These are phyloP conservation scores for Marsdenia floribunda DNA, from an alignment of 257 asterid species.

Conservation along the genomic window DNA sequence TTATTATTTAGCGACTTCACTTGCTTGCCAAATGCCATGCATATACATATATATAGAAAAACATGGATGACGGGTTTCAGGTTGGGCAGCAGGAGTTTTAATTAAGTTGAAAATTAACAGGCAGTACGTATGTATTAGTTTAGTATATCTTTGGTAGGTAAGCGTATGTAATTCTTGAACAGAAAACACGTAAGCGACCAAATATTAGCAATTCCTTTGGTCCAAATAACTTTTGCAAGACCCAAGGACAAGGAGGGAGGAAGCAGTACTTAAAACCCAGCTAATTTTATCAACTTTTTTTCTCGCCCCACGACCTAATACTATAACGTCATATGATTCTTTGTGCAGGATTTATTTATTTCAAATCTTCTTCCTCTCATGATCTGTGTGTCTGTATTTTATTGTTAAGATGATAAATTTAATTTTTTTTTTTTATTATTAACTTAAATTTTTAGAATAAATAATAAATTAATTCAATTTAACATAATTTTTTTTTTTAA, in stretches of 20 bases:
- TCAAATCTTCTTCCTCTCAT: no score
- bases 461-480: no score
- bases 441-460: no score
- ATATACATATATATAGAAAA: constrained; percentile 17
- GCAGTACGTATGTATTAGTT: constrained; percentile 24
- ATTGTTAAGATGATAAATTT: no score
- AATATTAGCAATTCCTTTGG: constrained; percentile 20
- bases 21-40: constrained; percentile 3
- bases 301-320: neutral
- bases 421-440: no score
- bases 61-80: constrained; percentile 15
- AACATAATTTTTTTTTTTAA: no score
- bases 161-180: constrained; percentile 18
- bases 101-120: neutral
- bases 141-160: constrained; percentile 37
- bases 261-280: neutral
- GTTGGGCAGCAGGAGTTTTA: constrained; percentile 11
- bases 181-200: constrained; percentile 21
- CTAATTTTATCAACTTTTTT: no score
- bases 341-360: no score
- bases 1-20: neutral
- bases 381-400: no score
- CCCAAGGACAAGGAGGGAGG: neutral
- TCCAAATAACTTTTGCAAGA: constrained; percentile 16
- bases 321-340: neutral